Conservation (phyloP, 2,329 filamentous ascomycete genomes). For the Arthrinium phaeospermum region DNA sequence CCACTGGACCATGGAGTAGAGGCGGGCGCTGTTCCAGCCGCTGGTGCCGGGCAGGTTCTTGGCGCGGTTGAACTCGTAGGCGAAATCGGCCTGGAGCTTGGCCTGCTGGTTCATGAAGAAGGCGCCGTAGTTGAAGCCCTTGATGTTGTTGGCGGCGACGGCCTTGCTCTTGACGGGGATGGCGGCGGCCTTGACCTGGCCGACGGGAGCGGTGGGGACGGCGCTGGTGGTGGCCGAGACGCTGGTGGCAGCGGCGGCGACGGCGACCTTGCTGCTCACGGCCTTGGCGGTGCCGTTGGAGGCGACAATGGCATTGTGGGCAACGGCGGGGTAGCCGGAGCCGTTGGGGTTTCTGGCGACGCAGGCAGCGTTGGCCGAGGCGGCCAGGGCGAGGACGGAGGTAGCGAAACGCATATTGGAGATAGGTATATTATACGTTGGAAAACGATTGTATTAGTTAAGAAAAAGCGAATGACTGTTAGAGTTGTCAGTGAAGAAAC, state of each 20-base stretch:
- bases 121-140: conserved; percentile 42
- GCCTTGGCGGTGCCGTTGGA: conserved; percentile 19
- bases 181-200: conserved; percentile 20
- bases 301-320: background rate
- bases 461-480: conserved; percentile 13
- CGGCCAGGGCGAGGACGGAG: conserved; percentile 33
- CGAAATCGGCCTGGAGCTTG: conserved; percentile 38
- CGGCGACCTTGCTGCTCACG: background rate
- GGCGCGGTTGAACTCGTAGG: conserved; percentile 40
- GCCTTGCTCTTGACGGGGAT: conserved; percentile 14
- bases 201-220: conserved; percentile 24
- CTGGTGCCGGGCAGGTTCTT: conserved; percentile 36
- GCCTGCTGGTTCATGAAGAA: conserved; percentile 41
- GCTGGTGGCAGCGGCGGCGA: conserved; percentile 15
- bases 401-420: conserved; percentile 38
- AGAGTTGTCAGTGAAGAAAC: conserved; percentile 16
- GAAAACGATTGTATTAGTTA: background rate
- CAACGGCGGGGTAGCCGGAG: conserved; percentile 1
- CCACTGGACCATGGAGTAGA: conserved; percentile 43
- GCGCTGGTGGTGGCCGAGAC: conserved; percentile 26
- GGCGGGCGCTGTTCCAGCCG: conserved; percentile 39
- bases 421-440: conserved; percentile 23
- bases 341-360: conserved; percentile 10
- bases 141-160: conserved; percentile 33
- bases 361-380: conserved; percentile 27